These are phyloP conservation scores for Talaromyces albobiverticillius DNA, from an alignment of 2,329 filamentous ascomycete species.

Conservation along the genomic window DNA sequence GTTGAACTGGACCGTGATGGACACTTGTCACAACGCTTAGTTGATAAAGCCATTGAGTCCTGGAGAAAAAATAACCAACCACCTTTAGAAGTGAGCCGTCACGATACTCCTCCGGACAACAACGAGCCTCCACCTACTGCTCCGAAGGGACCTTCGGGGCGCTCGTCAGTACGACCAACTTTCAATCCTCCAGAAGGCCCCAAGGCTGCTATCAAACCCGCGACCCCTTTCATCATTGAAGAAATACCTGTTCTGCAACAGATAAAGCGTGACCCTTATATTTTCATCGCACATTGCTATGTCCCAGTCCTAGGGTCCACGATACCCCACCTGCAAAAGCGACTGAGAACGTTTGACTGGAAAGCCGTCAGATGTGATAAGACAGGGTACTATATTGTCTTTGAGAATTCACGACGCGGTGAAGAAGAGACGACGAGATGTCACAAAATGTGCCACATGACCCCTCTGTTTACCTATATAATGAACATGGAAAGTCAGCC, in stretches of 20 bases:
- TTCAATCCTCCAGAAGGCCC: constrained; percentile 35
- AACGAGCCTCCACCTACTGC: constrained; percentile 75
- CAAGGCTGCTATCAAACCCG: constrained; percentile 34
- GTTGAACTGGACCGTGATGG: constrained; percentile 91
- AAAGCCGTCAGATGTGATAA: constrained; percentile 79
- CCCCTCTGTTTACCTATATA: constrained; percentile 83
- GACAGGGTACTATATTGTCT: constrained; percentile 88
- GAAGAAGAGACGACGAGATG: constrained; percentile 79
- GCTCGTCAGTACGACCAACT: constrained; percentile 36
- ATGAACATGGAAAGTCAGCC: constrained; percentile 86
- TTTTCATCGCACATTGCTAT: constrained; percentile 82
- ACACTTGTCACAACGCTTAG: constrained; percentile 72
- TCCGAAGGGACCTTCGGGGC: constrained; percentile 76
- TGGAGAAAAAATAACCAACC: constrained; percentile 53
- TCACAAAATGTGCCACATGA: constrained; percentile 73
- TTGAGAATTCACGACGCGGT: constrained; percentile 72
- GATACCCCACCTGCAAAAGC: constrained; percentile 83
- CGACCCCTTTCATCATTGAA: constrained; percentile 57
- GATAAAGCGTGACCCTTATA: constrained; percentile 77
- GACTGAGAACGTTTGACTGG: constrained; percentile 78
- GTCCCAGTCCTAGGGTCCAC: constrained; percentile 86
- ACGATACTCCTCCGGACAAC: constrained; percentile 42
- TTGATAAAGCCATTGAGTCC: constrained; percentile 70
- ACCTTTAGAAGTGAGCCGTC: constrained; percentile 27
- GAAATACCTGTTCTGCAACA: constrained; percentile 63